Evolutionary conservation across 805 yeast species (phyloP), one percentile per base, ranked within the genome.

Genomic region (Myxozyma sirexii): DNA sequence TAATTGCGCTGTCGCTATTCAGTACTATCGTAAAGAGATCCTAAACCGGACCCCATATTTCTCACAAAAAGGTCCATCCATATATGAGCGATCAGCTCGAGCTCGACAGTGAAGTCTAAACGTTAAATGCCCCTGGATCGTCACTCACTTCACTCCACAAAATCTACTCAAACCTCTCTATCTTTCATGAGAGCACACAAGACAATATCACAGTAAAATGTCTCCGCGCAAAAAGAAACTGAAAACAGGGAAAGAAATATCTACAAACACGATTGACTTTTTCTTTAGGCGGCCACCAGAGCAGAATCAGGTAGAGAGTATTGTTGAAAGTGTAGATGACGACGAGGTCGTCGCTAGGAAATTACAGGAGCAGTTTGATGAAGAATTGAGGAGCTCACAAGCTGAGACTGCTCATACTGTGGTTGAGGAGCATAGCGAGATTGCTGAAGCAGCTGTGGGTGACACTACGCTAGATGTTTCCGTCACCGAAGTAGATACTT

Each of bases 341-440:
- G 68, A 66, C 42, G 69, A 66, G 44, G 56, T 24, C 27, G 15
- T 54, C 13, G 69, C 69, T 6, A 39, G 67, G 35, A 43, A 35
- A 23, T 48, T 66, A 2, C 69, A 66, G 53, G 60, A 56, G 15
- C 47, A 54, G 41, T 66, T 56, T 39, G 68, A 66, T 52, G 48
- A 51, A 7, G 68, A 65, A 37, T 7, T 31, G 31, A 17, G 17
- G 49, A 29, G 15, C 33, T 21, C 38, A 7, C 44, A 26, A 5
- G 35, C 39, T 21, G 21, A 21, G 4, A 46, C 24, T 10, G 39
- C 10, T 7, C 33, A 10, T 29, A 10, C 6, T 29, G 33, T 29
- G 10, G 33, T 29, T 29, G 33, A 29, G 6, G 10, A 10, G 6
- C 33, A 29, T 29, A 10, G 10, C 10, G 10, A 6, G 33, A 29